Evolutionary conservation across 2,329 filamentous ascomycete species (phyloP).

Genomic region (Zymoseptoria ardabiliae): DNA sequence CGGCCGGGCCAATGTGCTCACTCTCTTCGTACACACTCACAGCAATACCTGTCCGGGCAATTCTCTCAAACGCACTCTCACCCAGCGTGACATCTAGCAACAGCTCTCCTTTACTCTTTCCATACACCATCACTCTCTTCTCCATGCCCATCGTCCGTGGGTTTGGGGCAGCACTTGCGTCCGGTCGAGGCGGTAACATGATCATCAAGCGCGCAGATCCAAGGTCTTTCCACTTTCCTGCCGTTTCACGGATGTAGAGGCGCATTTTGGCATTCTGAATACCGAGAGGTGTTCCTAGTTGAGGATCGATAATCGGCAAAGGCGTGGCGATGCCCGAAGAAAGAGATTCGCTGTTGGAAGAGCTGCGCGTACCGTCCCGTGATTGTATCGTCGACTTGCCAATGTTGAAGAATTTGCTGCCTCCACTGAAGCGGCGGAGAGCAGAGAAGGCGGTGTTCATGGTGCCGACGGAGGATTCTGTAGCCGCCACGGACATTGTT

Average conservation of each 20-base stretch:
- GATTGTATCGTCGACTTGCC: slow-evolving; percentile 66
- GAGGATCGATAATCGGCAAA: slow-evolving; percentile 24
- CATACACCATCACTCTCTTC: slow-evolving; percentile 76
- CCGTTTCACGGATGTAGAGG: slow-evolving; percentile 68
- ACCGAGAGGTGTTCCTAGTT: slow-evolving; percentile 46
- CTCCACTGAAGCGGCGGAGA: slow-evolving; percentile 63
- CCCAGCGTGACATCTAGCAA: slow-evolving; percentile 78
- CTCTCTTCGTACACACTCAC: slow-evolving; percentile 73
- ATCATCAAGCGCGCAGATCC: slow-evolving; percentile 79
- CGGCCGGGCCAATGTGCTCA: slow-evolving; percentile 45
- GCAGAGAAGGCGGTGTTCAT: slow-evolving; percentile 73
- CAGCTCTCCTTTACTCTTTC: slow-evolving; percentile 59
- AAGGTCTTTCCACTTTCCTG: slow-evolving; percentile 83
- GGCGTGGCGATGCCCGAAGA: slow-evolving; percentile 39
- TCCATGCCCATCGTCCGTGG: slow-evolving; percentile 51
- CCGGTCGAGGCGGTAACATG: slow-evolving; percentile 55
- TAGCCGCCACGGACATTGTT: slow-evolving; percentile 52
- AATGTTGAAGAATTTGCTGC: slow-evolving; percentile 73
- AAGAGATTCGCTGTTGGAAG: slow-evolving; percentile 52
- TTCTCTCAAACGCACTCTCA: slow-evolving; percentile 74
- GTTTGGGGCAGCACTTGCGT: slow-evolving; percentile 29
- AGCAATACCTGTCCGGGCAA: slow-evolving; percentile 79
- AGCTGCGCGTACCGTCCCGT: slow-evolving; percentile 46
- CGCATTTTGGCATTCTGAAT: slow-evolving; percentile 78
- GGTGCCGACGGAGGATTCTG: slow-evolving; percentile 67